A percentile compares a stretch with the other conserved stretches of the same genome.
These are phyloP conservation scores for Saksenaea vasiformis DNA, from an alignment of 371 early-diverging fungal species.

Conservation along the genomic window DNA sequence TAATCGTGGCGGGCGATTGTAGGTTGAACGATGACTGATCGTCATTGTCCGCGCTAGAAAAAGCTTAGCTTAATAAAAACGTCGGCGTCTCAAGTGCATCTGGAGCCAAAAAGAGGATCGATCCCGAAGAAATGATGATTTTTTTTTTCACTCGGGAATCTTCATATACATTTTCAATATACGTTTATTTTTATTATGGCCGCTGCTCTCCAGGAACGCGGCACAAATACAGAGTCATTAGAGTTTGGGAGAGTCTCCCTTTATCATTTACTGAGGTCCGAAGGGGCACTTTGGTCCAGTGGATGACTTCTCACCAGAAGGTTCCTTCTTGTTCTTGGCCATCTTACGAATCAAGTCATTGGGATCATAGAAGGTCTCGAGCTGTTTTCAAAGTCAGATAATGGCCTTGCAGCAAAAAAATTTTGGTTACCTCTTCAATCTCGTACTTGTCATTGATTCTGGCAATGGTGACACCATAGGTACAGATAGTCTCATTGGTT, in stretches of 20 bases:
- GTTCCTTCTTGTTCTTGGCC: slow-evolving; percentile 40
- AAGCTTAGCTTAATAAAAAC: slow-evolving; percentile 8
- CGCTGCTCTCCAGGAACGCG: background rate
- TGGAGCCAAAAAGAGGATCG: no score
- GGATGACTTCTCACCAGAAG: slow-evolving; percentile 6
- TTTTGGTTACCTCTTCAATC: slow-evolving; percentile 34
- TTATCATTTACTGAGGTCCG: slow-evolving; percentile 27
- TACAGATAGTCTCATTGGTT: slow-evolving; percentile 44
- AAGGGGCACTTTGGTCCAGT: slow-evolving; percentile 46
- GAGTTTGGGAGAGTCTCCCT: background rate
- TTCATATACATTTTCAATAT: no score
- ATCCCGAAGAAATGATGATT: no score
- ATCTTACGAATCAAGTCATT: slow-evolving; percentile 48
- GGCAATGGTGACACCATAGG: slow-evolving; percentile 51
- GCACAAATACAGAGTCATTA: background rate
- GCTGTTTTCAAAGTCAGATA: slow-evolving; percentile 8
- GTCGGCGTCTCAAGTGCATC: slow-evolving; percentile 11
- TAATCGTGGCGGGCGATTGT: slow-evolving; percentile 38
- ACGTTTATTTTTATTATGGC: background rate
- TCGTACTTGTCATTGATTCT: slow-evolving; percentile 48
- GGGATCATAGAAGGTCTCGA: slow-evolving; percentile 56
- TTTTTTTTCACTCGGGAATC: background rate
- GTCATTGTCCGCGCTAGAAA: no score
- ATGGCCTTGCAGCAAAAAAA: background rate
- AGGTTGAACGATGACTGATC: slow-evolving; percentile 14